Conservation (phyloP, 2,329 filamentous ascomycete species). For the Karstenula rhodostoma region DNA sequence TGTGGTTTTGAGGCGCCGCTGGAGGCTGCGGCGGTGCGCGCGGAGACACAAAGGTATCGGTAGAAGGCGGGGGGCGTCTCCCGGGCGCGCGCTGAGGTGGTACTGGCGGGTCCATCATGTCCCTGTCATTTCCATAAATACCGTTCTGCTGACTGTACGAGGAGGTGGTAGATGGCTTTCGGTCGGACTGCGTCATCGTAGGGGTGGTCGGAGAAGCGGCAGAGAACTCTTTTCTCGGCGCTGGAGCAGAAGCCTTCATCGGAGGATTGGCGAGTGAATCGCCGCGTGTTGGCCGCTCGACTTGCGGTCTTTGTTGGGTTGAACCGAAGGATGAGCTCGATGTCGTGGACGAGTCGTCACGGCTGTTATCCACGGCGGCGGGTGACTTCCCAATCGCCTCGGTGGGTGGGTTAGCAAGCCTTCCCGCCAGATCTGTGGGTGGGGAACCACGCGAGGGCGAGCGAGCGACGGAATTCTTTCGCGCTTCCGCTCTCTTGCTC, state of each 20-base stretch:
- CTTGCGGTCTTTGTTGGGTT: slow-evolving; percentile 36
- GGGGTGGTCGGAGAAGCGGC: slow-evolving; percentile 52
- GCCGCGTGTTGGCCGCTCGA: slow-evolving; percentile 63
- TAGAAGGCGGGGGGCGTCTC: slow-evolving; percentile 52
- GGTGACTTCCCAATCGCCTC: slow-evolving; percentile 50
- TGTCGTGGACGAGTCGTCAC: slow-evolving; percentile 40
- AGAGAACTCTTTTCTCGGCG: slow-evolving; percentile 69
- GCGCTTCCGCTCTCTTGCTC: slow-evolving; percentile 62
- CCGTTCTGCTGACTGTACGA: slow-evolving; percentile 48
- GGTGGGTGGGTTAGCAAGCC: slow-evolving; percentile 40
- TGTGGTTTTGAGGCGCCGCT: slow-evolving; percentile 49
- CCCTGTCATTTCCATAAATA: slow-evolving; percentile 51
- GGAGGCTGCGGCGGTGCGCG: slow-evolving; percentile 55
- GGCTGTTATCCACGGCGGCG: slow-evolving; percentile 42
- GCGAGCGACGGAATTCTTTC: slow-evolving; percentile 56
- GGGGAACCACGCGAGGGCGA: slow-evolving; percentile 53
- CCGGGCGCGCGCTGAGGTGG: slow-evolving; percentile 58
- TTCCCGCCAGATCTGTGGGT: slow-evolving; percentile 48
- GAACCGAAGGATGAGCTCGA: slow-evolving; percentile 50
- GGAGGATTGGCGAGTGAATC: slow-evolving; percentile 63
- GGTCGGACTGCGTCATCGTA: slow-evolving; percentile 48
- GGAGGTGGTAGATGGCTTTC: slow-evolving; percentile 48
- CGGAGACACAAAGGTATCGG: slow-evolving; percentile 56
- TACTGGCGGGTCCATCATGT: slow-evolving; percentile 53
- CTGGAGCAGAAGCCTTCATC: slow-evolving; percentile 53